Base-by-base conservation (phyloP, 306 rosid genomes). In the Rosa rugosa region DNA sequence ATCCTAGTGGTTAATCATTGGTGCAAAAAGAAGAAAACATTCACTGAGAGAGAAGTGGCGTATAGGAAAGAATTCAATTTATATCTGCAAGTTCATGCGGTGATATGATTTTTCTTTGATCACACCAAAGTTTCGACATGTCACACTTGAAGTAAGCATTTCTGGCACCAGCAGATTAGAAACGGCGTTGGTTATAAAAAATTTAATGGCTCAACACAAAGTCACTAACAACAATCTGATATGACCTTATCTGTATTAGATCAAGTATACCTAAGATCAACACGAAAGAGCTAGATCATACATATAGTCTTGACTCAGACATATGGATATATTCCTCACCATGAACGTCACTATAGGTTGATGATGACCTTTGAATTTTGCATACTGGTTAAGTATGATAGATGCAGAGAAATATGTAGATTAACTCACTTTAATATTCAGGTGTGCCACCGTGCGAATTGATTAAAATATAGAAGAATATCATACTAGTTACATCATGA, bases 1-100 rank as follows among this genome's bases (percentile, higher is more conserved):
- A 49, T 71, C 64, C 16, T 56, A 23, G 46, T 74, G 23, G 40
- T 22, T 11, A 80, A 66, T 73, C 74, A 64, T 50, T 72, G 56
- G 67, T 46, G 44, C 65, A 79, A 72, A 77, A 11, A 31, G 42
- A 64, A 23, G 18, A 72, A 66, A 66, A 65, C 31, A 62, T 75
- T 62, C 67, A 77, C 42, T 22, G 18, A 23, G 67, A 64, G 10
- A 64, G 46, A 56, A 70, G 70, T 70, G 31, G 20, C 75, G 46
- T 69, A 36, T 27, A 17, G 51, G 71, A 71, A 20, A 70, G n/a
- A 31, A 22, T 22, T 59, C 36, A 34, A 57, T 57, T n/a, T 22
- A 22, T 34, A 27, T 27, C 12, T 11, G 38, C 38, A 60, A 60
- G 8, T 11, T 60, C 17, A 3, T 42, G 36, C 45, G 1, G 11